Percentiles rank a stretch among this genome's conserved stretches.
phyloP scores from a whole-genome alignment of 345 rosid genomes.

The Clarkia xantiana region DNA sequence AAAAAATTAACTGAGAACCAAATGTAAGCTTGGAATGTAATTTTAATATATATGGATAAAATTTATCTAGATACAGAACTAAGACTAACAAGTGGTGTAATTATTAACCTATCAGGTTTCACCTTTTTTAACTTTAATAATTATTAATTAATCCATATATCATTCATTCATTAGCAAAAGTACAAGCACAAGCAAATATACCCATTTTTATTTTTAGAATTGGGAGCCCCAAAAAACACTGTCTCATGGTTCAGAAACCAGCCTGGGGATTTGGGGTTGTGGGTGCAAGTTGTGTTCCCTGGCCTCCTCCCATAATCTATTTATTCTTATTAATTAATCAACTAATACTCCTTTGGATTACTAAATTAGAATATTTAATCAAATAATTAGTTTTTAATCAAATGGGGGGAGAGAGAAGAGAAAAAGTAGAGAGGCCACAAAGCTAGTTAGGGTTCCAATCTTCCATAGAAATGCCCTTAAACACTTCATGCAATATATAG shows the following conservation, averaged over 20 bases:
- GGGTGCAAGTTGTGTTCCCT: constrained; percentile 9
- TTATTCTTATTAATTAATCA: not conserved
- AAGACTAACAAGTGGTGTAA: too few species aligned
- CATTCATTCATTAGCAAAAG: constrained; percentile 4
- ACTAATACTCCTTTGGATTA: not conserved
- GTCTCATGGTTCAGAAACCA: constrained; percentile 12
- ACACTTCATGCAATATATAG: too few species aligned
- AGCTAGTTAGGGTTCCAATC: not conserved
- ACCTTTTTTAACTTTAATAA: too few species aligned
- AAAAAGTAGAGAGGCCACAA: too few species aligned
- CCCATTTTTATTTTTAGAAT: not conserved
- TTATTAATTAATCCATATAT: not conserved
- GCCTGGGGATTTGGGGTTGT: constrained; percentile 13
- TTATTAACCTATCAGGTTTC: too few species aligned
- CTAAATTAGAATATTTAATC: not conserved
- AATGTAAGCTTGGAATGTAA: too few species aligned
- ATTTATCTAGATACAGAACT: too few species aligned
- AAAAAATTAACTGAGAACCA: too few species aligned
- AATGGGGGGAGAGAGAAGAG: not conserved
- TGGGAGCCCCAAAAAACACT: constrained; percentile 5
- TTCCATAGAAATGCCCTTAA: constrained; percentile 1
- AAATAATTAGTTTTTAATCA: not conserved
- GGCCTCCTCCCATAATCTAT: not conserved
- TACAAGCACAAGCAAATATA: constrained; percentile 4
- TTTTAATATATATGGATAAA: too few species aligned